Base-by-base conservation (phyloP, 495 filamentous ascomycete species). In the Penicillium macrosclerotiorum region DNA sequence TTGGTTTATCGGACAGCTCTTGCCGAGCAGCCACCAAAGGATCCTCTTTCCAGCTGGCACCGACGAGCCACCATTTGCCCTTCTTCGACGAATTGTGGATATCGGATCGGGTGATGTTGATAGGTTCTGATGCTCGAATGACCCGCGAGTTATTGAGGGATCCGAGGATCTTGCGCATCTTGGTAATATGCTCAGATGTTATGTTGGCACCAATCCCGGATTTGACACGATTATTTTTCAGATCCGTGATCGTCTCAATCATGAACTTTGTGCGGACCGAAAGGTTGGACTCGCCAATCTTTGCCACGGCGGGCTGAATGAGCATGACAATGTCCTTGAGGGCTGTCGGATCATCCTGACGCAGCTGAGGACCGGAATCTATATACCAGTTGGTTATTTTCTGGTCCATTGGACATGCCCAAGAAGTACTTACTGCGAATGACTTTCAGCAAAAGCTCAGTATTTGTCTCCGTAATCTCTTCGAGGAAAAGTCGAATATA, bases 61-160 rank as follows among this genome's bases (percentile, higher is more conserved):
- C 92, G 18, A 96, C 85, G 26, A 97, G 79, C 93, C 93, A 97
- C 94, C 93, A 97, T 72, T 95, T 96, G 3, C 93, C 93, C 65
- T 86, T 89, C 52, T 85, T 90, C 16, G 90, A 83, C 2, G 82
- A 84, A 43, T 92, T 76, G 42, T 77, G 77, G 47, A 97, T 88
- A 57, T 97, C 93, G 19, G 78, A 70, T 4, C 96, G 75, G 8
- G 86, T 81, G 38, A 95, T 79, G 16, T 88, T 80, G 32, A 98
- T 76, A 12, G 93, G 90, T 55, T 97, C 89, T 3, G 78, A 83
- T 35, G 85, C 81, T 31, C 84, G 86, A 38, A 87, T 70, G 40
- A 72, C 77, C 14, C 83, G 74, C 7, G 74, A 77, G 36, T 52
- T 72, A 51, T 86, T 92, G 7, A 96, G 63, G 3, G 84, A 76